These are phyloP conservation scores for Rubia balearica DNA, from an alignment of 305 asterid species.

Conservation along the genomic window DNA sequence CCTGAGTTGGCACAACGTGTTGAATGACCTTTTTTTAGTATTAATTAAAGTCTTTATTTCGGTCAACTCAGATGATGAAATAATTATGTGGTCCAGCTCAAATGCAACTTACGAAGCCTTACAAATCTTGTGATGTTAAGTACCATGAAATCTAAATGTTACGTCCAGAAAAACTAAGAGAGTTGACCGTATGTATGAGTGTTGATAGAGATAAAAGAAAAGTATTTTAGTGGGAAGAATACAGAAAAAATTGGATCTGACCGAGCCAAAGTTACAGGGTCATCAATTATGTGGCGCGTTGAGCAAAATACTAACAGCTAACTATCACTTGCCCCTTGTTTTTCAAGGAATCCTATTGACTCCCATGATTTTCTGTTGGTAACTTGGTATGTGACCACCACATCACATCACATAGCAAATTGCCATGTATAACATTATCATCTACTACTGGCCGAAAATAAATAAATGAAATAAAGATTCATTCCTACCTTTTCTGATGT, in stretches of 20 bases:
- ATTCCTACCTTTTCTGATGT: slow-evolving; percentile 65
- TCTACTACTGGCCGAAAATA: background rate
- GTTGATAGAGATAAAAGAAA: background rate
- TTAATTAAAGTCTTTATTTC: background rate
- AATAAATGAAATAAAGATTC: slow-evolving; percentile 12
- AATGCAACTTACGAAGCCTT: background rate
- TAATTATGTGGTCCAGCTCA: background rate
- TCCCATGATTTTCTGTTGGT: background rate
- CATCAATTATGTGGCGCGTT: background rate
- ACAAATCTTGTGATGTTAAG: background rate
- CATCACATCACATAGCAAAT: background rate
- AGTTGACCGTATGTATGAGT: background rate
- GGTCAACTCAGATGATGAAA: background rate
- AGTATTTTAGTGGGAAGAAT: background rate
- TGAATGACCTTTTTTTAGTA: too few relatives aligned
- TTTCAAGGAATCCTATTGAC: background rate
- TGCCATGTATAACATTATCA: background rate
- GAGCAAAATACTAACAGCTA: background rate
- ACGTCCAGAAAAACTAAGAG: background rate
- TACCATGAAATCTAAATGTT: background rate
- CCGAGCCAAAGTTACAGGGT: background rate
- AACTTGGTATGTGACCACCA: background rate
- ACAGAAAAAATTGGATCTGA: background rate
- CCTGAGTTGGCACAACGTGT: too few relatives aligned
- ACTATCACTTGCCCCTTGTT: background rate